A percentile compares a stretch with the other conserved stretches of the same genome.
Conservation (phyloP, 2,329 filamentous ascomycete genomes). For the Ophiostoma sp. region DNA sequence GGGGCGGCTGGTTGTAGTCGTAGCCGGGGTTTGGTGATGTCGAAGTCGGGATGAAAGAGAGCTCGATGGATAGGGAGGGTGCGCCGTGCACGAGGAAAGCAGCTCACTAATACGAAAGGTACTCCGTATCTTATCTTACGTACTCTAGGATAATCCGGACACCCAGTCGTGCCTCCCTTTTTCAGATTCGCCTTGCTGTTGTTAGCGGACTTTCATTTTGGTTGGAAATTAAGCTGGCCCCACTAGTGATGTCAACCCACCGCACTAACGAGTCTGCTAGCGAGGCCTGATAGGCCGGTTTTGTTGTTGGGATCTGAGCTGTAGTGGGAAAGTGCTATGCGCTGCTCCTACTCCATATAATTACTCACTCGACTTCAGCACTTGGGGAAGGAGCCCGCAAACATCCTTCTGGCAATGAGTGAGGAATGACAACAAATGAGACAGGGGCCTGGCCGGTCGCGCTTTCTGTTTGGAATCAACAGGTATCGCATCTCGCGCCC, state of each 20-base stretch:
- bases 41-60: constrained; percentile 1
- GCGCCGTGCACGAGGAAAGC: background rate
- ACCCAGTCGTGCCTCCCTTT: constrained; percentile 14
- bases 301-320: background rate
- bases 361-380: background rate
- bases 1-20: background rate
- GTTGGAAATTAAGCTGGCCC: constrained; percentile 22
- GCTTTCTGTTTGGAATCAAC: background rate
- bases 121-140: background rate
- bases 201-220: constrained; percentile 10
- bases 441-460: background rate
- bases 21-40: constrained; percentile 1
- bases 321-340: background rate
- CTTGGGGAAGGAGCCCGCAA: background rate
- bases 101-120: background rate
- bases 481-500: background rate
- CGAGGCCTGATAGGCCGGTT: constrained; percentile 16
- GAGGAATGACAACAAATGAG: background rate
- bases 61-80: background rate
- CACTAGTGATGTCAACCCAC: constrained; percentile 24
- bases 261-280: background rate
- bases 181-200: background rate
- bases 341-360: background rate
- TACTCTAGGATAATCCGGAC: background rate
- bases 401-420: background rate